Evolutionary conservation across 176 grass and related monocot genomes (phyloP), one percentile per base, ranked within the genome.

Genomic region (Eragrostis nindensis): DNA sequence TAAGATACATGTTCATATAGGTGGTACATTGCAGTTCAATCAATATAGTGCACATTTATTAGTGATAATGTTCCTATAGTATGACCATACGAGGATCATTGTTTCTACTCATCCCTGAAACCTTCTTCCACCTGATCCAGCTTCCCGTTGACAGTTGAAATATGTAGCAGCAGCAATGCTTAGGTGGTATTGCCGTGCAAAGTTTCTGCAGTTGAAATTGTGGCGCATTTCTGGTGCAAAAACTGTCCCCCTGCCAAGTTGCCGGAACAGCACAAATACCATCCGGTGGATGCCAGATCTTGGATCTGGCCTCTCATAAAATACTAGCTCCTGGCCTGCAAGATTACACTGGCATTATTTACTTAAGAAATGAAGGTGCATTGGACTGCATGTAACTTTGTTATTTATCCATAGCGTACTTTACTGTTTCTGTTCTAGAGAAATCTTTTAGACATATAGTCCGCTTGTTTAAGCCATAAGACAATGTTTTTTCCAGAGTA

Each of bases 141-240:
- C 80, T 72, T 94, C 94, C 84, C 89, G 83, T 85, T 94, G 94
- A 83, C 89, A 97, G 52, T 91, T 91, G 84, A 91, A 97, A 69
- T 93, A 91, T 76, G 81, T 79, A 30, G 84, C 88, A n/a, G 81
- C 70, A 1, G 76, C 89, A 14, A 82, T 66, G n/a, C 68, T 87
- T 25, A 94, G 94, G 40, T 97, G 88, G 62, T 97, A 50, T 56
- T 91, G 81, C 4, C 36, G 68, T 49, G 86, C 86, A 40, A 94
- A 91, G 59, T 11, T 85, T 55, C 73, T 89, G 77, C 83, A 83
- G 63, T 45, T 87, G 81, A 97, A 93, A 60, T 97, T 87, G 8
- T 86, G 86, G 36, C 88, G 90, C 41, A 83, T 86, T 2, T 84
- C 78, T 50, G 91, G 89, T 10, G 94, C 49, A 68, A 76, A 89